phyloP scores from a whole-genome alignment of 768 basidiomycete species.

The Termitomyces sp. region DNA sequence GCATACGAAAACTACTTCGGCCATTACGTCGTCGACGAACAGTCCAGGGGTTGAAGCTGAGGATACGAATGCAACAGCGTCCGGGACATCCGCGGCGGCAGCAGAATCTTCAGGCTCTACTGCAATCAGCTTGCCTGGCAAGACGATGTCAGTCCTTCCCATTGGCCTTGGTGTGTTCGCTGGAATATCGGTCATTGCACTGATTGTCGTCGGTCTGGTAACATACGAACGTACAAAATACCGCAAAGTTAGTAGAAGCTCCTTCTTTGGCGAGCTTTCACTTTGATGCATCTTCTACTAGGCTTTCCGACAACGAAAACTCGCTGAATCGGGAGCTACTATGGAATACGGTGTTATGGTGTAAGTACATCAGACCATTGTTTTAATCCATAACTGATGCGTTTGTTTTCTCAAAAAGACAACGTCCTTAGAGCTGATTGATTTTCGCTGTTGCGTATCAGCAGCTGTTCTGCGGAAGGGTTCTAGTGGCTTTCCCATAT shows the following conservation, averaged over 20 bases:
- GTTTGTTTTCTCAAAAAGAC: constrained; percentile 3
- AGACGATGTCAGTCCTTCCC: constrained; percentile 66
- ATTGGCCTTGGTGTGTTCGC: constrained; percentile 82
- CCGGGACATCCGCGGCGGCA: constrained; percentile 22
- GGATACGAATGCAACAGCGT: constrained; percentile 9
- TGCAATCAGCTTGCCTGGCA: constrained; percentile 65
- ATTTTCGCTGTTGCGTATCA: constrained; percentile 6
- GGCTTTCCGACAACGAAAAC: constrained; percentile 71
- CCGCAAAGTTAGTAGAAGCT: constrained; percentile 54
- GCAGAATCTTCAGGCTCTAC: constrained; percentile 27
- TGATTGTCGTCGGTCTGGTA: constrained; percentile 78
- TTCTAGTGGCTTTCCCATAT: neutral
- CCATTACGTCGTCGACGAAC: constrained; percentile 9
- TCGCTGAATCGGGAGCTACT: constrained; percentile 53
- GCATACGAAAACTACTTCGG: constrained; percentile 11
- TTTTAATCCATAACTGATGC: neutral
- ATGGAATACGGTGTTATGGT: constrained; percentile 59
- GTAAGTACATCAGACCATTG: constrained; percentile 20
- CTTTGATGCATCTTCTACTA: constrained; percentile 21
- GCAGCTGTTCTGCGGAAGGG: constrained; percentile 6
- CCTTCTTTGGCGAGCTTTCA: neutral
- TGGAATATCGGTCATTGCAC: constrained; percentile 77
- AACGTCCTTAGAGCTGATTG: constrained; percentile 13
- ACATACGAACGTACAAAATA: constrained; percentile 86
- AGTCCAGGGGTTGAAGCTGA: constrained; percentile 10